Base-by-base conservation (phyloP, 2,329 filamentous ascomycete genomes). In the Fusarium musae region DNA sequence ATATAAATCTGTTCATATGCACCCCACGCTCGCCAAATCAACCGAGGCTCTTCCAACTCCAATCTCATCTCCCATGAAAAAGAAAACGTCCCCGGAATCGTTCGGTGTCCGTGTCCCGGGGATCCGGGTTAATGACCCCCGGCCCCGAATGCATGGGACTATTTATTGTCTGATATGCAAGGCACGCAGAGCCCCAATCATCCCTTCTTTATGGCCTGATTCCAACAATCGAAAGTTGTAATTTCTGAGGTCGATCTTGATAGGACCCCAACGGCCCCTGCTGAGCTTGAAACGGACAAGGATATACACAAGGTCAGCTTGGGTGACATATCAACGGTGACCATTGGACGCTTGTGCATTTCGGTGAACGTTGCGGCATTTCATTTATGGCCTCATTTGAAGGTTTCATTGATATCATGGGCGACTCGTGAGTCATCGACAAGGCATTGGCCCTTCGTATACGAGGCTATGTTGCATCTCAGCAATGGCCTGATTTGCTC, bases 151-250 rank as follows among this genome's bases (percentile, higher is more conserved):
- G 46, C 34, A 50, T 63, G 67, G 66, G 59, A 65, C 72, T 43
- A 53, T 52, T 37, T 34, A 60, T 75, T 67, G 59, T 42, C 47
- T 67, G 71, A 76, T 47, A 70, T 69, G 68, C 66, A 76, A 67
- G 64, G 68, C n/a, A 42, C 42, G 46, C 58, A 60, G 69, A 75
- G 67, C 62, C 74, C 72, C 52, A 30, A 54, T 26, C 46, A 59
- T 42, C 61, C n/a, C 30, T 69, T 44, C 53, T 61, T 21, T 44
- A 60, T 77, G 70, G 66, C 40, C 65, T 68, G 65, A 77, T 70
- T n/a, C 50, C 13, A 42, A 52, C 26, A 72, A 72, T 74, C 72
- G 69, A 62, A 73, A 63, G 66, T 61, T 74, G 61, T 65, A 39
- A 52, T 63, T 73, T 53, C 66, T 58, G 28, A 43, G 37, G 46